Percentiles rank a stretch among this genome's conserved stretches.
Conservation (phyloP, 495 filamentous ascomycete genomes). For the Parmelia sp. region DNA sequence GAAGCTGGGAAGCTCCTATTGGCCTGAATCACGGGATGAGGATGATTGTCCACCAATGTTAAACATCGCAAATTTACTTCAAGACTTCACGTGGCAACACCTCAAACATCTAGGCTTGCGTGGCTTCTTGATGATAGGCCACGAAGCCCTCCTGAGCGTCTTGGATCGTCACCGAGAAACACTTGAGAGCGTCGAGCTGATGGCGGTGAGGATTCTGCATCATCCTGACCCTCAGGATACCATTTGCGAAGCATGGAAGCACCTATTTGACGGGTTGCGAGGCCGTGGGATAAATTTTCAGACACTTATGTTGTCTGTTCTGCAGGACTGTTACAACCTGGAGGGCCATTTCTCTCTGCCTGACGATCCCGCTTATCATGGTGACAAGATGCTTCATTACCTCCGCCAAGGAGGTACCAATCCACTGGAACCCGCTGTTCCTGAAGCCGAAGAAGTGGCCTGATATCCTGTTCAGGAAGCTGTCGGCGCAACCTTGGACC, state of each 20-base stretch:
- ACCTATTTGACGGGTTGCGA: not conserved
- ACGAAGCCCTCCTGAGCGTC: not conserved
- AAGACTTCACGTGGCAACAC: not conserved
- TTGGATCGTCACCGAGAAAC: slow-evolving; percentile 4
- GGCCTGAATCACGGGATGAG: not conserved
- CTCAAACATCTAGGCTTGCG: not conserved
- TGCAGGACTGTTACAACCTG: not conserved
- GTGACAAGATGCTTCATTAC: not conserved
- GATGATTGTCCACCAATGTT: slow-evolving; percentile 1
- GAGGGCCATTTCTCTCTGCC: not conserved
- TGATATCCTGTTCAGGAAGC: not conserved
- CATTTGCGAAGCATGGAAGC: slow-evolving; percentile 1
- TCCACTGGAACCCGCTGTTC: not conserved
- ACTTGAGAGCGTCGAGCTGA: not conserved
- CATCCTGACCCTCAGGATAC: slow-evolving; percentile 1
- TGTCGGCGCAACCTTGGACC: not conserved
- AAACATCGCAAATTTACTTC: not conserved
- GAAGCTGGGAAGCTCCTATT: slow-evolving; percentile 4
- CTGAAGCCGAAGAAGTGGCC: not conserved
- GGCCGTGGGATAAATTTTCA: not conserved
- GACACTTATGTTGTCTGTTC: not conserved
- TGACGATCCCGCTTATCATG: slow-evolving; percentile 1
- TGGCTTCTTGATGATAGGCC: slow-evolving; percentile 1
- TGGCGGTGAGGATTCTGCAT: not conserved
- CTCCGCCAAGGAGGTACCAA: not conserved